phyloP scores from a whole-genome alignment of 1,284 basidiomycete species.

The Mycena citricolor region DNA sequence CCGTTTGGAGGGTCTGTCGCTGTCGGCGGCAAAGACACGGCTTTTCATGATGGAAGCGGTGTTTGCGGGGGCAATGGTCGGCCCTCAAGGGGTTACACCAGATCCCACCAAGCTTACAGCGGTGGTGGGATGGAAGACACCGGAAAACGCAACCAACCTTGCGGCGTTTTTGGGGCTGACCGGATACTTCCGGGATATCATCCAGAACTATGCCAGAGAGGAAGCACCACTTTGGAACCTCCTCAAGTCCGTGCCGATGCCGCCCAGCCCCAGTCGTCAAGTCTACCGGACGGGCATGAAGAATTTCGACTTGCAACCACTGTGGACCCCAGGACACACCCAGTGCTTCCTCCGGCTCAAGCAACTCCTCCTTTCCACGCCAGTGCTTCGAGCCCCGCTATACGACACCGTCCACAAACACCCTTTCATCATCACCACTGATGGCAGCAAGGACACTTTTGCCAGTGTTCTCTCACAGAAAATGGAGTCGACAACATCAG shows the following conservation, averaged over 20 bases:
- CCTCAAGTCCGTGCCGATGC: slow-evolving; percentile 23
- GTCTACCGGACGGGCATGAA: slow-evolving; percentile 25
- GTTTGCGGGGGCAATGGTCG: slow-evolving; percentile 34
- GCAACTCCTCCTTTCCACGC: slow-evolving; percentile 27
- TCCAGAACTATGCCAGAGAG: slow-evolving; percentile 31
- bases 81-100: slow-evolving; percentile 30
- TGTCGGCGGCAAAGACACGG: slow-evolving; percentile 32
- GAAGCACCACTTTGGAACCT: slow-evolving; percentile 33
- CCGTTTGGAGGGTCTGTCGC: slow-evolving; percentile 28
- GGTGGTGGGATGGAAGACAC: slow-evolving; percentile 34
- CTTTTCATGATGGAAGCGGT: slow-evolving; percentile 34
- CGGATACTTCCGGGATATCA: slow-evolving; percentile 29
- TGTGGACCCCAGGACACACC: slow-evolving; percentile 30
- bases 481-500: slow-evolving; percentile 5
- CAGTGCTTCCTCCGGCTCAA: slow-evolving; percentile 33
- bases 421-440: slow-evolving; percentile 36
- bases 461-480: slow-evolving; percentile 32
- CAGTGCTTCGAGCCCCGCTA: slow-evolving; percentile 28
- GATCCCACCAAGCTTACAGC: slow-evolving; percentile 35
- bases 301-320: slow-evolving; percentile 20
- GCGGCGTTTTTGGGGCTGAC: slow-evolving; percentile 29
- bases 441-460: slow-evolving; percentile 35
- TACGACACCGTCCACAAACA: slow-evolving; percentile 28
- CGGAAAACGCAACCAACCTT: slow-evolving; percentile 29
- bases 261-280: slow-evolving; percentile 21